Base-by-base conservation (phyloP, 345 rosid genomes). In the Pistacia vera region DNA sequence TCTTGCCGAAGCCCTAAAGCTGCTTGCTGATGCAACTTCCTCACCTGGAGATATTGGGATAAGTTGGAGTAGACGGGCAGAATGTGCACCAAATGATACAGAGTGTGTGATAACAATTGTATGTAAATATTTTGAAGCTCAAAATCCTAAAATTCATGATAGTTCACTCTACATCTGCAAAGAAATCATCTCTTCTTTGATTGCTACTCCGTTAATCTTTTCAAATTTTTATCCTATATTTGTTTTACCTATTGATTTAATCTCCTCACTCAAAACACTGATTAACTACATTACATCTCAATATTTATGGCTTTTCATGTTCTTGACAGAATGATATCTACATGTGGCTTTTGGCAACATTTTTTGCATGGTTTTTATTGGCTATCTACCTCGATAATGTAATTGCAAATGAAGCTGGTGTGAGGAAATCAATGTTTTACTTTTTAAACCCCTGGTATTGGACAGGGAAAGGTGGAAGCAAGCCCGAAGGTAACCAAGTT, bases 331-430 rank as follows among this genome's bases (percentile, higher is more conserved):
- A 92, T 82, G 89, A 86, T 73, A 84, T 89, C 82, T 90, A 86
- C 89, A 70, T 76, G 75, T 93, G 98, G 96, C 89, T 95, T 66
- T 51, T 85, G 49, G 85, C 80, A 17, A 88, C 93, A 11, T 92
- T 88, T 81, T 49, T 86, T 56, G 51, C 85, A 78, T 92, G 99
- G 97, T 72, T 92, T 76, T 78, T 86, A 71, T 79, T 89, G 86
- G 98, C 98, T 11, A 86, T 93, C 75, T 93, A 95, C 90, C 86
- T 95, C 0, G 98, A 93, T 75, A 92, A 95, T 81, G 88, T 93
- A 76, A 72, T 90, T 75, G 93, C 96, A 73, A 95, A 93, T 75
- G 90, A 91, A 4, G 88, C 88, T 14, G 96, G 97, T 76, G 88
- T 90, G 66, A 90, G 98, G 81, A 95, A 89, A 82, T 81, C 98